phyloP scores from a whole-genome alignment of 345 rosid species.

The Theobroma cacao region DNA sequence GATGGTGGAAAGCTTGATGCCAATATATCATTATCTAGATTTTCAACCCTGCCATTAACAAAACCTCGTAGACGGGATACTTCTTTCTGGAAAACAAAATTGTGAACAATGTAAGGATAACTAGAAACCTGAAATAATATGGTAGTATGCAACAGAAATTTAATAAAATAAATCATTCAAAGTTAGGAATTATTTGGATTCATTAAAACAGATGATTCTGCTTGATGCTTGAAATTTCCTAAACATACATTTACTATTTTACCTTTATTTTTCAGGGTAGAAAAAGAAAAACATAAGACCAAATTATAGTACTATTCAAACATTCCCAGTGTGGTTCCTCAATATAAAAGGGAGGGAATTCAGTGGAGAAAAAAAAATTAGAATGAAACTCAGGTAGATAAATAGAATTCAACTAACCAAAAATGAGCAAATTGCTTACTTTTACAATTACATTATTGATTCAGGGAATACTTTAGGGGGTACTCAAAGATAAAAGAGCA shows the following conservation, averaged over 20 bases:
- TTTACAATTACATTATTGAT: not conserved
- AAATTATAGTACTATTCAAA: not conserved
- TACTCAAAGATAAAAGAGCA: not conserved
- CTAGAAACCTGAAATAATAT: not conserved
- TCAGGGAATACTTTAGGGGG: not conserved
- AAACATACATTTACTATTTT: not conserved
- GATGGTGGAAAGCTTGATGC: slow-evolving; percentile 56
- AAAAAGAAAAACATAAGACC: not conserved
- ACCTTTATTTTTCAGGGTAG: not conserved
- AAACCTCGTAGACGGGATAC: slow-evolving; percentile 57
- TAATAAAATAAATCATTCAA: not conserved
- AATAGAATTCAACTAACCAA: not conserved
- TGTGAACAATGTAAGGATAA: slow-evolving; percentile 11
- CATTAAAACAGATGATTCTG: not conserved
- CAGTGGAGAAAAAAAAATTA: not conserved
- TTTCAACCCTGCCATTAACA: slow-evolving; percentile 55
- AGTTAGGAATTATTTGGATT: not conserved
- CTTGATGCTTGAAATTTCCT: not conserved
- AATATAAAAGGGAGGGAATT: not conserved
- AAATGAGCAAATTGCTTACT: not conserved
- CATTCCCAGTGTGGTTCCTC: not conserved
- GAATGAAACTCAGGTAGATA: not conserved
- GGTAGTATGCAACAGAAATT: not conserved
- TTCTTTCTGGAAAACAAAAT: slow-evolving; percentile 63
- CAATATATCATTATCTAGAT: slow-evolving; percentile 45